Evolutionary conservation across 441 rosid species (phyloP).

Genomic region (Macaranga tanarius): DNA sequence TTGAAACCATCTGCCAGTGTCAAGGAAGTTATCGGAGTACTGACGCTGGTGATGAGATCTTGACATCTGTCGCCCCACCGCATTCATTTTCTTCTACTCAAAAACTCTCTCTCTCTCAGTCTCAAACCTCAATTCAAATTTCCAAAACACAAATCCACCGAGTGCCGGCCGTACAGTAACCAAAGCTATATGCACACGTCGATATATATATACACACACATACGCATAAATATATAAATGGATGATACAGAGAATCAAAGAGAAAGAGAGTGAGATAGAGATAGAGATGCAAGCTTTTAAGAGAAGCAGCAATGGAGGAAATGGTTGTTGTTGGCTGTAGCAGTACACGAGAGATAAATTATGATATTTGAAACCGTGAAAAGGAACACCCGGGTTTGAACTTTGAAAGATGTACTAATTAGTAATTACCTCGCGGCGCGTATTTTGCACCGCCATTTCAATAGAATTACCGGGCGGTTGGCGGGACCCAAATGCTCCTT

Average conservation of each 20-base stretch:
- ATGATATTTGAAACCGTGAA: slow-evolving; percentile 3
- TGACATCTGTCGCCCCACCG: slow-evolving; percentile 41
- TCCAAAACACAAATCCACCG: background rate
- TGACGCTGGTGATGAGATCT: slow-evolving; percentile 60
- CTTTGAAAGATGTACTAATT: too few relatives aligned
- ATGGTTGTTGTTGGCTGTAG: slow-evolving; percentile 4
- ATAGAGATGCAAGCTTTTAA: background rate
- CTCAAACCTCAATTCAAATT: background rate
- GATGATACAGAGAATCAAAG: too few relatives aligned
- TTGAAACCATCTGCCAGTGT: slow-evolving; percentile 41
- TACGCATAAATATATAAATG: background rate
- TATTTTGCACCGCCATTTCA: background rate
- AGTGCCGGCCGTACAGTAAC: slow-evolving; percentile 8
- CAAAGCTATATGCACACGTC: background rate
- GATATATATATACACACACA: too few relatives aligned
- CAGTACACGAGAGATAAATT: background rate
- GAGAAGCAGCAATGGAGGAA: slow-evolving; percentile 5
- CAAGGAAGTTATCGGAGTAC: slow-evolving; percentile 52
- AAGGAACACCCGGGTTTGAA: slow-evolving; percentile 8
- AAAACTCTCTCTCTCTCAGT: background rate
- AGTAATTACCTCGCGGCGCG: slow-evolving; percentile 4
- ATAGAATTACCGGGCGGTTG: background rate
- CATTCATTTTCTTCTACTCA: slow-evolving; percentile 36
- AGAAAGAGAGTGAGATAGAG: background rate
- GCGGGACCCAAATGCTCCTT: background rate